Percentiles rank a stretch among this genome's conserved stretches.
phyloP scores from a whole-genome alignment of 345 rosid genomes.

The Mallotus nudiflorus region DNA sequence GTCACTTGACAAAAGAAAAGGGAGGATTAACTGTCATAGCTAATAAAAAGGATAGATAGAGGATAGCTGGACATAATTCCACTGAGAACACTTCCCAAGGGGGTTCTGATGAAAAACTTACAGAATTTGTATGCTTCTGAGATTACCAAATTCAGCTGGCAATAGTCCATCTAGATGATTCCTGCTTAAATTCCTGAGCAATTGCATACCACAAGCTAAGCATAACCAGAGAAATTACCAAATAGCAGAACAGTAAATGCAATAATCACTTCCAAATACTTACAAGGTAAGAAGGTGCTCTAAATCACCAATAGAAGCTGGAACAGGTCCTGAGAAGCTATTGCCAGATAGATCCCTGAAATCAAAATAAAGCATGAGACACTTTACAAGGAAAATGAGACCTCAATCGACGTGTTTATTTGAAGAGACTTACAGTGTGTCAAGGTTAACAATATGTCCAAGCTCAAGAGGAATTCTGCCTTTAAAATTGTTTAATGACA shows the following conservation, averaged over 20 bases:
- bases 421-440: constrained; percentile 60
- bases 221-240: not conserved
- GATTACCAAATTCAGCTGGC: constrained; percentile 83
- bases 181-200: constrained; percentile 65
- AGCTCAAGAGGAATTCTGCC: constrained; percentile 74
- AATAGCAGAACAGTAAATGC: not conserved
- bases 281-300: constrained; percentile 95
- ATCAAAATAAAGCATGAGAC: not conserved
- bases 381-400: not conserved
- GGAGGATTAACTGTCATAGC: not conserved
- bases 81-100: not conserved
- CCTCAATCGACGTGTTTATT: not conserved
- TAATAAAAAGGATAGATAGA: not conserved
- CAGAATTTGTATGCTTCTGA: constrained; percentile 76
- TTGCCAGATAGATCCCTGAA: constrained; percentile 87
- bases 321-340: constrained; percentile 69
- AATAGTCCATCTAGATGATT: constrained; percentile 62
- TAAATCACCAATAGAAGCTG: constrained; percentile 75
- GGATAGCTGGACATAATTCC: not conserved
- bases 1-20: constrained; percentile 47
- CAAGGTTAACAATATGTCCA: constrained; percentile 84
- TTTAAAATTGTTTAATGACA: constrained; percentile 69
- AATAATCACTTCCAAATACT: constrained; percentile 3
- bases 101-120: constrained; percentile 21
- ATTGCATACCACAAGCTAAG: not conserved